phyloP scores from a whole-genome alignment of 2,329 filamentous ascomycete genomes.

The Claviceps pazoutovae region DNA sequence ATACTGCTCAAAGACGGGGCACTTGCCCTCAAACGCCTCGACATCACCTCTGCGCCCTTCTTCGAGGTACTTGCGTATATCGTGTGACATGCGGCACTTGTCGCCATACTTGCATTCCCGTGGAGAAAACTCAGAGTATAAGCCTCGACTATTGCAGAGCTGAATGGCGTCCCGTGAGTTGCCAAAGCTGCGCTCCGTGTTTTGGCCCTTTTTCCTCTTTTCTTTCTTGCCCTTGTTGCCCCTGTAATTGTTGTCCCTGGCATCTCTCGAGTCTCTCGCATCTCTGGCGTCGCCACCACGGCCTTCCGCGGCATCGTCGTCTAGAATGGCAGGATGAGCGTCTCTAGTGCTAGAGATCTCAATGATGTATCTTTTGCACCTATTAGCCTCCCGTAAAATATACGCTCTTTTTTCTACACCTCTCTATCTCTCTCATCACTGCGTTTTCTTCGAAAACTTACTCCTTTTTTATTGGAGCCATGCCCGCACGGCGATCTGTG shows the following conservation, averaged over 20 bases:
- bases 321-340: conserved; percentile 15
- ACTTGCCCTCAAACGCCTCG: conserved; percentile 59
- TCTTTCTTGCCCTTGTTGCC: conserved; percentile 28
- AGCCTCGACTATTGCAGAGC: conserved; percentile 62
- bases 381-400: conserved; percentile 1
- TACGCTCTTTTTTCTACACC: background rate
- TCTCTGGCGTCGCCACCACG: conserved; percentile 15
- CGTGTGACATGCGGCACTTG: conserved; percentile 68
- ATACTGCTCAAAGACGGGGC: conserved; percentile 64
- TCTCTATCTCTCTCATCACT: background rate
- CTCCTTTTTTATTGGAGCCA: conserved; percentile 62
- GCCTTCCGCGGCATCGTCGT: conserved; percentile 37
- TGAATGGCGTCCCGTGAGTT: conserved; percentile 62
- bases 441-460: conserved; percentile 23
- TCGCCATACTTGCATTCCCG: conserved; percentile 63
- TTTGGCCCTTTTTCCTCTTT: conserved; percentile 51
- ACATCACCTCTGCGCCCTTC: conserved; percentile 73
- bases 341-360: conserved; percentile 16
- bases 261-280: conserved; percentile 38
- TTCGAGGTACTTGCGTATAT: conserved; percentile 71
- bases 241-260: conserved; percentile 31
- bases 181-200: conserved; percentile 70
- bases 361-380: conserved; percentile 27
- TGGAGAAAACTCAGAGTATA: conserved; percentile 69
- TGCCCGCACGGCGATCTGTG: conserved; percentile 33